Base-by-base conservation (phyloP, 257 asterid genomes). In the Capsicum chinense region DNA sequence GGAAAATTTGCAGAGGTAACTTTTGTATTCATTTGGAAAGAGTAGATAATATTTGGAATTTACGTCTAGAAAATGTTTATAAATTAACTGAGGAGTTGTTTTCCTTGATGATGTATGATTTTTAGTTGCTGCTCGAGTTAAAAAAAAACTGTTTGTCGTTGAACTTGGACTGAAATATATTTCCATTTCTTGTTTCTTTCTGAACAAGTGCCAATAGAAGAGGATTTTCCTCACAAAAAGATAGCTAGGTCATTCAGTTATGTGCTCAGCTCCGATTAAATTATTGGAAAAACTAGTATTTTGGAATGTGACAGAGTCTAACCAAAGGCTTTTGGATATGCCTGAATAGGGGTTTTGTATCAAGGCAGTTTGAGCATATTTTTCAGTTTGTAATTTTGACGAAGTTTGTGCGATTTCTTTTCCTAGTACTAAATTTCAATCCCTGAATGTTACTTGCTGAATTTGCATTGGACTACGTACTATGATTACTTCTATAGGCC, bases 1-100 rank as follows among this genome's bases (percentile, higher is more conserved):
- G 69, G 99, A 97, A 86, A 92, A 93, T 85, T 87, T 97, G 35
- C 97, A 90, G 74, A 92, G 98, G 99, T 95, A 90, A 78, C 64
- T 56, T 50, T 60, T n/a, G 79, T 26, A 63, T 21, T 76, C 62
- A 52, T 76, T 76, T 76, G 62, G 42, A 7, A 76, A 21, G 81
- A 76, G n/a, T 39, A 69, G 3, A 68, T 68, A 37, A 14, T 68
- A 6, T 14, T 37, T 39, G 50, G 54, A 68, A 14, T 15, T 68
- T 37, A 5, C 13, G 37, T 14, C 1, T 39, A 37, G 21, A 14
- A 68, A 15, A 37, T 67, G 50, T 35, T 35, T 67, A 5, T 14
- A 13, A 35, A 67, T 67, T 67, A 5, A 67, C 47, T 67, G 76
- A 37, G 73, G 52, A 68, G 52, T 68, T 66, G 73, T 66, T 33